A percentile compares a stretch with the other conserved stretches of the same genome.
Evolutionary conservation across 2,329 filamentous ascomycete species (phyloP).

Genomic region (Capronia epimyces): DNA sequence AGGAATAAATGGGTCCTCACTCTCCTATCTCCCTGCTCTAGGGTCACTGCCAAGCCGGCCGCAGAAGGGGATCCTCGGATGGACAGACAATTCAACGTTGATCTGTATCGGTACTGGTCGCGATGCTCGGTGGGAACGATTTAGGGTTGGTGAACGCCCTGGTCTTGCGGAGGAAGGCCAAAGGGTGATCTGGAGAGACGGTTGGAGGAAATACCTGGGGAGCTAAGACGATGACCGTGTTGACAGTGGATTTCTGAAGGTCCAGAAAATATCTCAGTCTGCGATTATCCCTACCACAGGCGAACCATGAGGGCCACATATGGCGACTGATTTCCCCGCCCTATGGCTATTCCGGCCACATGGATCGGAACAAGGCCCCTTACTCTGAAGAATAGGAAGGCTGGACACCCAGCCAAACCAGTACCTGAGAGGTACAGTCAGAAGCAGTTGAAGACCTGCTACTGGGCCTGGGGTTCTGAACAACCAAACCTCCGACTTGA

Average conservation of each 20-base stretch:
- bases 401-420: too few relatives aligned
- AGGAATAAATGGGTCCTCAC: constrained; percentile 29
- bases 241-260: background rate
- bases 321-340: too few relatives aligned
- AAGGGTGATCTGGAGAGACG: constrained; percentile 62
- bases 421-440: too few relatives aligned
- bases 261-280: too few relatives aligned
- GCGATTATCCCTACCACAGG: too few relatives aligned
- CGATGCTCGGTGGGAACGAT: constrained; percentile 84
- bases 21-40: constrained; percentile 44
- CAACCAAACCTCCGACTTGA: too few relatives aligned
- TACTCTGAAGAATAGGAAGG: too few relatives aligned
- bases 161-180: constrained; percentile 54
- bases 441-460: too few relatives aligned
- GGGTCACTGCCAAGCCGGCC: constrained; percentile 54
- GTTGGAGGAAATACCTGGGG: constrained; percentile 74
- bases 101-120: constrained; percentile 72
- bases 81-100: constrained; percentile 67
- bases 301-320: too few relatives aligned
- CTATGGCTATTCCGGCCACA: too few relatives aligned
- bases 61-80: constrained; percentile 78
- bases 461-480: too few relatives aligned
- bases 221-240: constrained; percentile 28
- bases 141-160: constrained; percentile 60
- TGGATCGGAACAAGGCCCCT: too few relatives aligned